phyloP scores from a whole-genome alignment of 441 rosid genomes.

The Breynia disticha region DNA sequence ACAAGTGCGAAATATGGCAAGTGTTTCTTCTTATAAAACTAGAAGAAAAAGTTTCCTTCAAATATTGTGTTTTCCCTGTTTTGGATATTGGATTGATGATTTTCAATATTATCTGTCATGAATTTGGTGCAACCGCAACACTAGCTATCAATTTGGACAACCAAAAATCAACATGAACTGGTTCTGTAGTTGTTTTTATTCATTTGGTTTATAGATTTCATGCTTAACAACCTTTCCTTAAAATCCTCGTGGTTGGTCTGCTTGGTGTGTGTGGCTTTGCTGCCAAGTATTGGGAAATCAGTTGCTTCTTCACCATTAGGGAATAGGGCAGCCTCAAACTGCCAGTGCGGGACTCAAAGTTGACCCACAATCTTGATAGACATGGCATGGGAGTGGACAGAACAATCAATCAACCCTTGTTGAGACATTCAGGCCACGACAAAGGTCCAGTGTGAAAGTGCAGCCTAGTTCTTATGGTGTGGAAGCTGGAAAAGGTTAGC shows the following conservation, averaged over 20 bases:
- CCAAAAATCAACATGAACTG: too few relatives aligned
- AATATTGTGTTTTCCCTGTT: background rate
- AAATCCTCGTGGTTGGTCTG: too few relatives aligned
- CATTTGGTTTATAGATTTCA: too few relatives aligned
- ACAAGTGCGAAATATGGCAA: constrained; percentile 90
- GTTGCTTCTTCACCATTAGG: constrained; percentile 20
- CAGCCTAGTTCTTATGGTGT: constrained; percentile 18
- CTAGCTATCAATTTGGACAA: too few relatives aligned
- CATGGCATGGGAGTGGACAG: constrained; percentile 30
- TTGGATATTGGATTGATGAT: background rate
- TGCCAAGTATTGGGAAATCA: constrained; percentile 28
- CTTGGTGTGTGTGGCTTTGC: too few relatives aligned
- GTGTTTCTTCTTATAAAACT: background rate
- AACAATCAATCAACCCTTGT: constrained; percentile 22
- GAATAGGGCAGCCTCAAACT: constrained; percentile 22
- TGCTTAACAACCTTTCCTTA: too few relatives aligned
- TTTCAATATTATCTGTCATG: too few relatives aligned
- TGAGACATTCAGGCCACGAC: constrained; percentile 21
- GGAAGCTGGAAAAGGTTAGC: constrained; percentile 24
- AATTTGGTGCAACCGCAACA: too few relatives aligned
- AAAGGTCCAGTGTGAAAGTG: constrained; percentile 18
- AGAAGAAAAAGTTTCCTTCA: background rate
- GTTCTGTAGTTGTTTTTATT: too few relatives aligned
- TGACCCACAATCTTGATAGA: constrained; percentile 23
- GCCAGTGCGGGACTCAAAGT: constrained; percentile 23